These are phyloP conservation scores for Cadophora sp. DNA, from an alignment of 2,329 filamentous ascomycete genomes.

Conservation along the genomic window DNA sequence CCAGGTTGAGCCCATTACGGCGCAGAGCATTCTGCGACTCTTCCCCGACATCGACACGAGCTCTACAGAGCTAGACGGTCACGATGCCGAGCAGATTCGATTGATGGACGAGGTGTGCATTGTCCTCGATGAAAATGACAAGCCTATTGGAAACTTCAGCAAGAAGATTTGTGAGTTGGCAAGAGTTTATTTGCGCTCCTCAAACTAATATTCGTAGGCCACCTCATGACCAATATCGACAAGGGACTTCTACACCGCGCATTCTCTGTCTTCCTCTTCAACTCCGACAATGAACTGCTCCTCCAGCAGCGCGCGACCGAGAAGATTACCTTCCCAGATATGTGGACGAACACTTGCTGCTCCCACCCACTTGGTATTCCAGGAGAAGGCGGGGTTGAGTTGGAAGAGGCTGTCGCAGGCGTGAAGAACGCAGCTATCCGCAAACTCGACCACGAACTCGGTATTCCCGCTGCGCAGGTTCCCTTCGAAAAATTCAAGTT, in stretches of 20 bases:
- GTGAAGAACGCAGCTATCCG: conserved; percentile 92
- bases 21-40: conserved; percentile 83
- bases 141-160: conserved; percentile 93
- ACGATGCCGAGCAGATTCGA: conserved; percentile 97
- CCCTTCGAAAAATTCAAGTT: conserved; percentile 92
- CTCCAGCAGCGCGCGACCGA: conserved; percentile 94
- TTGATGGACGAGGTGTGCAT: conserved; percentile 99
- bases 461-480: conserved; percentile 88
- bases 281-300: conserved; percentile 88
- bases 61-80: conserved; percentile 78
- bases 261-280: conserved; percentile 98
- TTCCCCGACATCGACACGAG: conserved; percentile 85
- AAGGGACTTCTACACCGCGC: conserved; percentile 94
- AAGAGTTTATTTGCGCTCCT: background rate
- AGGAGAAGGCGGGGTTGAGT: conserved; percentile 84
- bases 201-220: conserved; percentile 63
- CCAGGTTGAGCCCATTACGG: conserved; percentile 71
- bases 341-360: conserved; percentile 99
- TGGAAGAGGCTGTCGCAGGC: conserved; percentile 81
- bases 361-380: conserved; percentile 94
- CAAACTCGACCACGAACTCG: conserved; percentile 93
- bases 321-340: conserved; percentile 98
- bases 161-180: conserved; percentile 88
- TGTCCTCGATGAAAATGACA: conserved; percentile 89
- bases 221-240: conserved; percentile 98